Evolutionary conservation across 768 basidiomycete species (phyloP), one percentile per base, ranked within the genome.

Genomic region (Omphalotus guepiniiformis): DNA sequence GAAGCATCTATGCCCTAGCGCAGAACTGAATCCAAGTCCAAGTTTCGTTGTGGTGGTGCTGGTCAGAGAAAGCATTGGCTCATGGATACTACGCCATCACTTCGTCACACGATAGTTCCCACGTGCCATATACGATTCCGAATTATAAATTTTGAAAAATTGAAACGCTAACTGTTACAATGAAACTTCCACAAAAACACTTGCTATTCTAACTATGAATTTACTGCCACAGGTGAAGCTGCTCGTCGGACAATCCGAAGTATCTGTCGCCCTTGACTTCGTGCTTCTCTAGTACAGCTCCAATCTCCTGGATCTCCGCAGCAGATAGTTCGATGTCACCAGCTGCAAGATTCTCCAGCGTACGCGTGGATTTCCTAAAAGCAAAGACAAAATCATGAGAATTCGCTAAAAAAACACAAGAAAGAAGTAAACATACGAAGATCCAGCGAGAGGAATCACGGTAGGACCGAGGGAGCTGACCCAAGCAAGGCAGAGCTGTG

Each of bases 401-500:
- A 5, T 22, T 22, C 6, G 28, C 11, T n/a, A n/a, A n/a, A n/a
- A n/a, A n/a, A n/a, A n/a, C n/a, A n/a, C n/a, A n/a, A n/a, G n/a
- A n/a, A n/a, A n/a, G n/a, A n/a, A 18, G 12, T 2, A 8, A 19
- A 34, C 42, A 5, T 34, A 44, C 42, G 36, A 47, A 8, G 71
- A 73, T 18, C 79, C 78, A 5, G 76, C 76, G 26, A 79, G 66
- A 3, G 79, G 76, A 42, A 80, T 71, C 35, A 76, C 69, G 53
- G 73, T 67, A 0, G 56, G 19, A 2, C 73, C 70, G 3, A 68
- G 61, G 0, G 68, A 58, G 12, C 53, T 39, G 0, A 76, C 72
- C 75, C 75, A 76, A 7, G 66, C 73, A 16, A 76, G 64, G 49
- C 55, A 61, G n/a, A 75, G 62, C 48, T 75, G 74, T 1, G 63